phyloP scores from a whole-genome alignment of 352 stramenopile genomes.

The Globisporangium perplexum region DNA sequence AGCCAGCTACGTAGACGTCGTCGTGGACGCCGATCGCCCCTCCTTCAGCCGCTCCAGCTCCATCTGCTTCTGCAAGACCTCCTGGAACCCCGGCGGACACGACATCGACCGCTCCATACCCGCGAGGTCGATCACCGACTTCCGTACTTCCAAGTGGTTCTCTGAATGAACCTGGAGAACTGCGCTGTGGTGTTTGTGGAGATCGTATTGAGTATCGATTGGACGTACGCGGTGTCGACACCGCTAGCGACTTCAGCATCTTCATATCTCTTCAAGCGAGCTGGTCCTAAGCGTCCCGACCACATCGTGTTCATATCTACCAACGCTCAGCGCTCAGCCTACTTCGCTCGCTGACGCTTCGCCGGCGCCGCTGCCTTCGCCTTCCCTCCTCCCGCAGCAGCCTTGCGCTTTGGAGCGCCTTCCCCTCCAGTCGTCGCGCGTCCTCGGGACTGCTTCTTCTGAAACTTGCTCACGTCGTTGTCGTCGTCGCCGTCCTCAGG shows the following conservation, averaged over 20 bases:
- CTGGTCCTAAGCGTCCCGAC: background rate
- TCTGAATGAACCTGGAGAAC: no score
- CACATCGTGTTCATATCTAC: no score
- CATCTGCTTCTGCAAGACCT: conserved; percentile 30
- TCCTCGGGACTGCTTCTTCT: conserved; percentile 66
- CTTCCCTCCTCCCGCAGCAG: conserved; percentile 19
- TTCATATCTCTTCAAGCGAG: background rate
- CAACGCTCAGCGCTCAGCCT: no score
- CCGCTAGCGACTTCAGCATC: no score
- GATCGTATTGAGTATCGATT: no score
- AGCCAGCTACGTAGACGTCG: conserved; percentile 1
- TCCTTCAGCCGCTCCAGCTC: conserved; percentile 13
- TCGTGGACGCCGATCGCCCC: conserved; percentile 2
- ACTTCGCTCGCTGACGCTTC: conserved; percentile 52
- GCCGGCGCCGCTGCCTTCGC: conserved; percentile 34
- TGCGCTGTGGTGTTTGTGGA: no score
- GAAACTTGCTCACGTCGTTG: conserved; percentile 71
- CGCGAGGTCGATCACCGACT: conserved; percentile 62
- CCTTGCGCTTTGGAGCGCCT: conserved; percentile 45
- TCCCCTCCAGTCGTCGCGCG: conserved; percentile 13
- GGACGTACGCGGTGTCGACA: no score
- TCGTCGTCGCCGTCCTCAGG: conserved; percentile 47
- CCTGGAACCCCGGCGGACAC: conserved; percentile 62
- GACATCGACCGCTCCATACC: conserved; percentile 72
- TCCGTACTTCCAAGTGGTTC: no score